Evolutionary conservation across 768 basidiomycete genomes (phyloP), one percentile per base, ranked within the genome.

Genomic region (Lactarius hatsudake): DNA sequence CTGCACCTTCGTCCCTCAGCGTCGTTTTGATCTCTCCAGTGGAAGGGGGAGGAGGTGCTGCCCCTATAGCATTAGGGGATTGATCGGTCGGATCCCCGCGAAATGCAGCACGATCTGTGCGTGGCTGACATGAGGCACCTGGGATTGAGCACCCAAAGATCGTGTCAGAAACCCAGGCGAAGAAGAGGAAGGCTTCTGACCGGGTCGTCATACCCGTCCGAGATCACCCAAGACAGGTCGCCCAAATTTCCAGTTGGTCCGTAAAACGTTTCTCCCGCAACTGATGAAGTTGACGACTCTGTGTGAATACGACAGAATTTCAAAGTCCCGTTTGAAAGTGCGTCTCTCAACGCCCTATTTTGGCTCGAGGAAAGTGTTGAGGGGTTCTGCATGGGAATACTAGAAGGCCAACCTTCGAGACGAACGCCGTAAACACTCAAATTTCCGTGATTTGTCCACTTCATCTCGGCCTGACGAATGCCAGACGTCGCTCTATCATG

Each of bases 381-480:
- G 7, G 88, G 88, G 70, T 89, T 90, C 69, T 83, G 83, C 28
- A 77, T 74, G 8, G 87, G 87, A 28, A 90, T 80, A 36, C 77
- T 77, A 28, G 79, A 67, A 12, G 88, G 88, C 88, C 88, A 90
- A 51, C 88, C 88, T 17, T 84, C 78, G 55, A 89, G 74, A 62
- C 79, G 81, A 38, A 90, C 84, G 12, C 85, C 85, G 69, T 87
- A 89, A 7, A 77, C 58, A 69, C 80, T 78, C 60, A 90, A 73
- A 54, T 83, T 80, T 30, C 84, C 82, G 59, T 83, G 87, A 72
- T 87, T 88, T 10, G 86, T 85, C 88, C 88, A 90, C 74, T 86
- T 89, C 88, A 90, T 90, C 71, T 90, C 88, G 26, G 88, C 87
- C 62, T 80, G 85, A 13, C 84, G 85, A 23, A 85, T 75, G 9